Evolutionary conservation across 2,329 filamentous ascomycete genomes (phyloP).

Genomic region (Botrytis tulipae): DNA sequence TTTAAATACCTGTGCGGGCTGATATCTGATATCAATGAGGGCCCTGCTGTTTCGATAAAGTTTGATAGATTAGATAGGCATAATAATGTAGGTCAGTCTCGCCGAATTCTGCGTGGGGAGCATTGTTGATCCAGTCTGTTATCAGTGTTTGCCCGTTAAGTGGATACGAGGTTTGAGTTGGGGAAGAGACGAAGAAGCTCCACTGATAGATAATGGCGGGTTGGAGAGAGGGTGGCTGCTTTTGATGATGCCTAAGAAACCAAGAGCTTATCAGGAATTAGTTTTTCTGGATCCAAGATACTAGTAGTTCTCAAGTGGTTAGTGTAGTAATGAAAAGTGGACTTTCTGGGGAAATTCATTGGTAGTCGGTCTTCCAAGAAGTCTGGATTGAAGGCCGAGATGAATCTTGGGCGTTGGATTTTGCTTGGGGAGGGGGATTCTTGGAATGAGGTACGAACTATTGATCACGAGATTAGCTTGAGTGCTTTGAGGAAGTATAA

Average conservation of each 20-base stretch:
- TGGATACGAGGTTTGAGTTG: constrained; percentile 4
- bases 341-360: not conserved
- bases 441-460: not conserved
- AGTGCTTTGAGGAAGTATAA: not conserved
- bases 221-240: not conserved
- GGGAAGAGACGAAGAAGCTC: not conserved
- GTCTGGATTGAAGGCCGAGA: constrained; percentile 1
- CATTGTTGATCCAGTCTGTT: not conserved
- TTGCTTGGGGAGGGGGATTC: not conserved
- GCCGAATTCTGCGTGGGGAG: not conserved
- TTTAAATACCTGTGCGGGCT: not conserved
- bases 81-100: not conserved
- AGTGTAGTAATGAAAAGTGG: not conserved
- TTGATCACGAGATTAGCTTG: not conserved
- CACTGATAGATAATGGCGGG: constrained; percentile 2
- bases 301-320: not conserved
- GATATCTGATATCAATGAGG: not conserved
- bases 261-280: not conserved
- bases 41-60: not conserved
- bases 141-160: constrained; percentile 3
- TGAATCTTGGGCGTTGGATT: not conserved
- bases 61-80: not conserved
- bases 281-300: not conserved
- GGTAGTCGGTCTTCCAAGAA: not conserved
- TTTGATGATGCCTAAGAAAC: not conserved